Conservation (phyloP, 139 green algal genomes). For the Chlamydomonas schloesseri region DNA sequence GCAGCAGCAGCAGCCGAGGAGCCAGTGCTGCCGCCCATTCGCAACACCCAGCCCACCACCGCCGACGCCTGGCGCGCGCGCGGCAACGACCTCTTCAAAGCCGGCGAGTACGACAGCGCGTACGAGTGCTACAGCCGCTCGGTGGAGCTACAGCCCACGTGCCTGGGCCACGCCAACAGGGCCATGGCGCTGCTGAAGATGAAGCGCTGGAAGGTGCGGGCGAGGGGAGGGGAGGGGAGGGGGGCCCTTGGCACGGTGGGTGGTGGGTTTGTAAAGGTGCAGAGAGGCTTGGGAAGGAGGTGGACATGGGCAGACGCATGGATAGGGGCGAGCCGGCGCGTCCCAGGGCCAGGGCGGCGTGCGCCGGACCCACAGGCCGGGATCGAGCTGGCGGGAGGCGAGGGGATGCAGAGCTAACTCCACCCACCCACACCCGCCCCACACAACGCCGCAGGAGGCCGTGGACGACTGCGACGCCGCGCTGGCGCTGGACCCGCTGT, state of each 20-base stretch:
- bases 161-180: slow-evolving; percentile 75
- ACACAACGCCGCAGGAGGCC: slow-evolving; percentile 53
- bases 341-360: no score
- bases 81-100: slow-evolving; percentile 84
- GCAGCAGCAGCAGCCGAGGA: background rate
- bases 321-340: no score
- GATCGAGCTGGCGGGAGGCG: no score
- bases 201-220: slow-evolving; percentile 18
- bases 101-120: slow-evolving; percentile 63
- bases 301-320: no score
- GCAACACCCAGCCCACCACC: slow-evolving; percentile 46
- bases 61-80: slow-evolving; percentile 68
- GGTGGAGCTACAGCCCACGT: slow-evolving; percentile 61
- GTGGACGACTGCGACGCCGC: slow-evolving; percentile 74
- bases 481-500: slow-evolving; percentile 71
- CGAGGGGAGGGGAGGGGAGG: no score
- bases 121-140: slow-evolving; percentile 69
- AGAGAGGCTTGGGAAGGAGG: no score
- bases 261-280: no score
- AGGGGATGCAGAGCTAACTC: no score
- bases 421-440: no score
- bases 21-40: slow-evolving; percentile 37
- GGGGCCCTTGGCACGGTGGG: no score
- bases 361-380: no score
- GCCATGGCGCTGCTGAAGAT: slow-evolving; percentile 79